Base-by-base conservation (phyloP, 129 eudicot genomes). In the Chrysanthemum makinoi region DNA sequence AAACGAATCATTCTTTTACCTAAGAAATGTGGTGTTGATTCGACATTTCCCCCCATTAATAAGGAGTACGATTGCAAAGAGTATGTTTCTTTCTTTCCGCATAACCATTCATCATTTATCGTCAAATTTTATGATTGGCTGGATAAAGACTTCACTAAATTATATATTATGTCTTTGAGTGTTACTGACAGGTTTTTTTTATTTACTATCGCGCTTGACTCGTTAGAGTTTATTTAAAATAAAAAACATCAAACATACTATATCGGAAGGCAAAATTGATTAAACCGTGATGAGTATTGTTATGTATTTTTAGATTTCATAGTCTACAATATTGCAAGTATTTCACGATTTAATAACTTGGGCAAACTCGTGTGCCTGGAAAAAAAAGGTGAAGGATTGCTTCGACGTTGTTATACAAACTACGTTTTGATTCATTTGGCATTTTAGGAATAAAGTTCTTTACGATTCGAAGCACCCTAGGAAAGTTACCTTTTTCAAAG, bases 41-140 rank as follows among this genome's bases (percentile, higher is more conserved):
- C 24, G 6, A 14, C 51, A 52, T 54, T 78, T 57, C 82, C 82
- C 66, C 82, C 82, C 16, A 50, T 78, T 8, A 69, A 72, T 44
- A 65, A 66, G 26, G 53, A 78, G 10, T 78, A 53, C 46, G 56
- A 78, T 55, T 78, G 82, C 62, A 58, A 58, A 65, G 69, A 35
- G 82, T 78, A 57, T 11, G 17, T 22, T 43, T 69, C 65, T 68
- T 26, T 68, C 52, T 68, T 22, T 76, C 63, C 69, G 18, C n/a
- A 0, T 10, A 43, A 15, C 2, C 13, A 4, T 58, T 11, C 19
- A 16, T 24, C 3, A 14, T 70, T 69, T 47, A 4, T 1, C 2
- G 10, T 54, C n/a, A 2, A 48, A 39, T 39, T 39, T 69, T 11
- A 2, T 68, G 61, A 0, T 50, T 51, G 44, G 15, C 51, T 16